Percentiles rank a stretch among this genome's conserved stretches.
These are phyloP conservation scores for Physcomitrellopsis africana DNA, from an alignment of 225 moss, liverwort and hornwort species.

Conservation along the genomic window DNA sequence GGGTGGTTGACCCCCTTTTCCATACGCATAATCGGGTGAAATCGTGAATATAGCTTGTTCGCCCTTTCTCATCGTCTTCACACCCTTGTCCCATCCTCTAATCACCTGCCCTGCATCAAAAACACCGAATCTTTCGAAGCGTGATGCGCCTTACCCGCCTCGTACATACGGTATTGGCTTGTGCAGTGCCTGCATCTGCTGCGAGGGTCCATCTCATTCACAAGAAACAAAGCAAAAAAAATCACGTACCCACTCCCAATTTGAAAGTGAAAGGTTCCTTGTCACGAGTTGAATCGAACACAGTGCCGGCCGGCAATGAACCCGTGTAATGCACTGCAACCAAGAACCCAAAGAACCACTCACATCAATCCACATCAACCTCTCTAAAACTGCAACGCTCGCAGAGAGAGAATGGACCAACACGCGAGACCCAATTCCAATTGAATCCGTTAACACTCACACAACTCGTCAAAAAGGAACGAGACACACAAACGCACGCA, in stretches of 20 bases:
- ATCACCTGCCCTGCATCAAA: constrained; percentile 75
- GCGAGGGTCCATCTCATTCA: neutral
- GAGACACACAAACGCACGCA: neutral
- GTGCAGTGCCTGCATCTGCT: neutral
- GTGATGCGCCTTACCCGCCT: neutral
- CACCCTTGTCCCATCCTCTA: constrained; percentile 90
- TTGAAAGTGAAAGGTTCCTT: constrained; percentile 83
- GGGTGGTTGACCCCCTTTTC: constrained; percentile 69
- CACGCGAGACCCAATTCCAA: too few relatives aligned
- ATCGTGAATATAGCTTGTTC: constrained; percentile 82
- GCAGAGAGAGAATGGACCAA: neutral
- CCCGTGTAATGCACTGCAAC: constrained; percentile 88
- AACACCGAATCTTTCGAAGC: neutral
- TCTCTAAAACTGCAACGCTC: neutral
- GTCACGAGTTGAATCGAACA: constrained; percentile 82
- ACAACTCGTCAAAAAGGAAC: neutral
- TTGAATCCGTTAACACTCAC: too few relatives aligned
- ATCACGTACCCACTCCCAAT: constrained; percentile 40
- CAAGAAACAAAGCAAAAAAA: neutral
- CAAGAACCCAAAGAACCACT: constrained; percentile 19
- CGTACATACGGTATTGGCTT: neutral
- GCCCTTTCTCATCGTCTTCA: constrained; percentile 90
- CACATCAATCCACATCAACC: constrained; percentile 3
- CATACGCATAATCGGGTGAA: constrained; percentile 81
- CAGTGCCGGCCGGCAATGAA: constrained; percentile 76